Base-by-base conservation (phyloP, 2,329 filamentous ascomycete genomes). In the Aureobasidium sp. region DNA sequence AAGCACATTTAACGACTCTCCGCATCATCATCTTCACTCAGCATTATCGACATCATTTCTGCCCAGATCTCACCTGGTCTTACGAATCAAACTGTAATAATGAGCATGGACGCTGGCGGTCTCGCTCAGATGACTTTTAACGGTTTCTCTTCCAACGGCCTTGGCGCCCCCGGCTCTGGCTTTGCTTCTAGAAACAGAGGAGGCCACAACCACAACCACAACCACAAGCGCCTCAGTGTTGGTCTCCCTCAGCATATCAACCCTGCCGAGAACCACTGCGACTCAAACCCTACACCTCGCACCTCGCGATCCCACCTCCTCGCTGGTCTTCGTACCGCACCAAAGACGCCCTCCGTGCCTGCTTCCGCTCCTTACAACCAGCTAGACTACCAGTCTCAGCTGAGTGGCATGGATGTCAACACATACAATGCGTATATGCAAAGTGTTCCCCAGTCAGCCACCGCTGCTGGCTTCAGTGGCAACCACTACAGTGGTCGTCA, bases 121-220 rank as follows among this genome's bases (percentile, higher is more conserved):
- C 90, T 96, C 82, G 88, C 91, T 94, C 91, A 95, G 84, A 97
- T 97, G 93, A 90, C 91, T 80, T 93, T 91, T 82, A 90, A 87
- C 81, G 67, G 66, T 60, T 89, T 89, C 75, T 79, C 83, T 74
- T 81, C 88, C 75, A 81, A 84, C 73, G 87, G 85, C 69, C 81
- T 96, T 69, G 85, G 86, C 71, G 85, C 90, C 78, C 88, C 91
- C 59, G 81, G 85, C 65, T 85, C 88, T 67, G 90, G 91, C 71
- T 89, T 96, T 72, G 91, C 90, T 66, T 93, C 92, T 69, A 88
- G 94, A 68, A 90, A 95, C 71, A 89, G 90, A 67, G 85, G 90
- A 71, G 48, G 48, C 65, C 88, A 90, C 64, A 88, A 90, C 73
- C 88, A 96, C 77, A 97, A 97, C 65, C 88, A 90, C 64, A 88